Evolutionary conservation across 208 protist species (phyloP), one percentile per base, ranked within the genome.

Genomic region (Acanthamoeba sp.): DNA sequence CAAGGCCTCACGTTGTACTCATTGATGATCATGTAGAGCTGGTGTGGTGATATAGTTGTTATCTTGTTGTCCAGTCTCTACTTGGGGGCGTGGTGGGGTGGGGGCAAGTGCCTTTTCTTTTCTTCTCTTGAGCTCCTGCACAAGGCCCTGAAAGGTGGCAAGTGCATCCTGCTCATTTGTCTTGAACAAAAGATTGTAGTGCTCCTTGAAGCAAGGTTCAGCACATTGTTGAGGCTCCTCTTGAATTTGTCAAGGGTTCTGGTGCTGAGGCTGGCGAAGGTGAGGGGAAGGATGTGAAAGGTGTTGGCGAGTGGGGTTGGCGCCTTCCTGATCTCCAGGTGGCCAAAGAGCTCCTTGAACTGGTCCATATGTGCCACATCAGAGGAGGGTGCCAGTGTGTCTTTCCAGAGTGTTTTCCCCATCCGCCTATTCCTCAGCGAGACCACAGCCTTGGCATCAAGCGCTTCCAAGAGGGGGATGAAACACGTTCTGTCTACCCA

Each of bases 331-430:
- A 92, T 92, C 32, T 92, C 38, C 48, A 92, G 85, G 85, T 92
- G 85, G 85, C 55, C 85, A 24, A 91, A 91, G 84, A 92, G 85
- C 85, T 92, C 85, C 50, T 50, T 48, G 85, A 92, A 92, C 55
- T 32, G n/a, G 55, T 5, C 9, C 27, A 32, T 73, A 20, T 92
- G 12, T 5, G 22, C 12, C 85, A 73, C 55, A 36, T 92, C 85
- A 27, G 64, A 91, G 84, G 64, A 91, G 55, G 71, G 85, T 32
- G 52, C 52, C 24, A 92, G 59, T 32, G 85, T 92, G 59, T 92
- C 55, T 4, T 20, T 48, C 48, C 48, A 92, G 9, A 92, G 85
- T 32, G 85, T 92, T 55, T 92, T 92, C 18, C 85, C 85, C 55
- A 92, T 73, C 34, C 85, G 55, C 85, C 85, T 9, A 38, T 2